Evolutionary conservation across 805 yeast species (phyloP).

Genomic region (Yarrowia sp.): DNA sequence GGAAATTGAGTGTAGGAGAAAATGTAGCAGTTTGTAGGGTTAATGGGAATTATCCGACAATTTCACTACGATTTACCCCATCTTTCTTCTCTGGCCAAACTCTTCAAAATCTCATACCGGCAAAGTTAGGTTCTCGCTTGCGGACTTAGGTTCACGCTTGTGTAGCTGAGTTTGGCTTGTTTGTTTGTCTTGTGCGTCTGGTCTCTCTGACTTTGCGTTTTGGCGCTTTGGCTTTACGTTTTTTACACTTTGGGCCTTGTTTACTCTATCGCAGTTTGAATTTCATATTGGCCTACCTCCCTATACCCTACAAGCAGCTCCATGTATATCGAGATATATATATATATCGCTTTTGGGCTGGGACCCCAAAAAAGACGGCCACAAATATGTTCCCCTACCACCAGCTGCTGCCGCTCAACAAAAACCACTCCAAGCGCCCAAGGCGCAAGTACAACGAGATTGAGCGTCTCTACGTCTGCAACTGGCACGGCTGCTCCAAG

Average conservation of each 20-base stretch:
- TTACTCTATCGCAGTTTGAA: conserved; percentile 11
- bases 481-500: conserved; percentile 48
- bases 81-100: no score
- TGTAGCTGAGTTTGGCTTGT: background rate
- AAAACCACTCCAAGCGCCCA: conserved; percentile 43
- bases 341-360: background rate
- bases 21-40: no score
- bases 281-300: conserved; percentile 25
- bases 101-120: no score
- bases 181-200: no score
- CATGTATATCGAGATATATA: conserved; percentile 11
- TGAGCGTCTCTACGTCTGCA: conserved; percentile 54
- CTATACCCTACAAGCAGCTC: conserved; percentile 19
- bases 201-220: background rate
- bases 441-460: conserved; percentile 56
- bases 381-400: conserved; percentile 8
- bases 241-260: conserved; percentile 5
- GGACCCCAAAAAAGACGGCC: background rate
- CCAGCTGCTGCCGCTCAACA: conserved; percentile 24
- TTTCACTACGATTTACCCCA: no score
- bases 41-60: no score
- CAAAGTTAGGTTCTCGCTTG: conserved; percentile 16
- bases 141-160: conserved; percentile 21
- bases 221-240: background rate
- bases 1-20: no score